These are phyloP conservation scores for Geranium rotundifolium DNA, from an alignment of 345 rosid species.

Conservation along the genomic window DNA sequence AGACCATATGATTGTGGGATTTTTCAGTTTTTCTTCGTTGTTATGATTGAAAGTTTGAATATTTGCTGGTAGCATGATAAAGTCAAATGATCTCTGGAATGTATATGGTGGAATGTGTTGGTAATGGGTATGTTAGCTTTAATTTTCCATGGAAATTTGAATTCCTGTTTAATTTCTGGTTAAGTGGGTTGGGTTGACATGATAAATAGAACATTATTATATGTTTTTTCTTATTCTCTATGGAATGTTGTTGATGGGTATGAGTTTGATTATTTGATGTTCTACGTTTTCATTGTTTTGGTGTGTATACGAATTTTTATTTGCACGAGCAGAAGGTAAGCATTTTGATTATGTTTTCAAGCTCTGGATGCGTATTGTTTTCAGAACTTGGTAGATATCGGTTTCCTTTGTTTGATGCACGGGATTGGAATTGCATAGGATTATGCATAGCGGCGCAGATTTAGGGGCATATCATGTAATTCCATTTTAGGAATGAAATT, in stretches of 20 bases:
- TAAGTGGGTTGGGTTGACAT: not conserved
- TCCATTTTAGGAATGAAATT: not conserved
- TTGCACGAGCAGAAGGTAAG: not conserved
- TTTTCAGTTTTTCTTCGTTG: conserved; percentile 1
- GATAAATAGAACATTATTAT: not conserved
- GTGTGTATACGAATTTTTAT: too few relatives aligned
- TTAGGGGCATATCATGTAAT: not conserved
- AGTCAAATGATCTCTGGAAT: conserved; percentile 4
- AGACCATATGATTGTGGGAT: not conserved
- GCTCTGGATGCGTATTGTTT: not conserved
- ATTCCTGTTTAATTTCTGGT: not conserved
- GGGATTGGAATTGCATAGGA: not conserved
- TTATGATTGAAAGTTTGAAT: conserved; percentile 13
- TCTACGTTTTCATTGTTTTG: not conserved
- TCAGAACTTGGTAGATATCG: not conserved
- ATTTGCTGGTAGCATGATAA: conserved; percentile 9
- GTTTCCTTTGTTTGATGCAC: not conserved
- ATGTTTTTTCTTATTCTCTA: not conserved
- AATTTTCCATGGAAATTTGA: not conserved
- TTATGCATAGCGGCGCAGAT: not conserved
- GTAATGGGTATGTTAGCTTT: not conserved
- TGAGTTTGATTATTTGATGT: not conserved
- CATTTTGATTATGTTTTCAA: not conserved
- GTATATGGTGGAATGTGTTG: not conserved
- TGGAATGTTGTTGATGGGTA: not conserved